A percentile compares a stretch with the other conserved stretches of the same genome.
Conservation (phyloP, 768 basidiomycete species). For the Mycena rebaudengoi region DNA sequence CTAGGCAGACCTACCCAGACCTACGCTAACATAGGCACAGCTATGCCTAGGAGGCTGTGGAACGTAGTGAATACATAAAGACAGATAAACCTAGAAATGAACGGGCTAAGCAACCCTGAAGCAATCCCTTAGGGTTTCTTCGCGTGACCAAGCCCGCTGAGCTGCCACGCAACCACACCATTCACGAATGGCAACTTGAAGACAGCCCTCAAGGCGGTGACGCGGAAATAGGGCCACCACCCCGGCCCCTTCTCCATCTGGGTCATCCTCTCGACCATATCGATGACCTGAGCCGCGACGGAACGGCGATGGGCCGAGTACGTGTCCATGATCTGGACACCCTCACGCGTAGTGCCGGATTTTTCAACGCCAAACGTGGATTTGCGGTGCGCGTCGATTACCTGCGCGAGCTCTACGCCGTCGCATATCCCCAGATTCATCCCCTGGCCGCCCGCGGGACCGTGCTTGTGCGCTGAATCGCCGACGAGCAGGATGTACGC, state of each 20-base stretch:
- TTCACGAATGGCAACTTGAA: constrained; percentile 28
- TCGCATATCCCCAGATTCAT: constrained; percentile 59
- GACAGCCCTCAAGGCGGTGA: constrained; percentile 3
- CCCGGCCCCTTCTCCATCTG: constrained; percentile 21
- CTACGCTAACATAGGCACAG: too few relatives aligned
- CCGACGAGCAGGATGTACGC: constrained; percentile 39
- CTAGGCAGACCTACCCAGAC: too few relatives aligned
- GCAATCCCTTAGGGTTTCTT: constrained; percentile 3
- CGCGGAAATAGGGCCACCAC: constrained; percentile 11
- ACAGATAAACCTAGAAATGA: too few relatives aligned
- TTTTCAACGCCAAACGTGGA: background rate
- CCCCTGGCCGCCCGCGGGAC: constrained; percentile 52
- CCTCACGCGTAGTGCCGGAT: constrained; percentile 20
- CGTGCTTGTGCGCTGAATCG: constrained; percentile 46
- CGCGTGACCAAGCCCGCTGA: constrained; percentile 40
- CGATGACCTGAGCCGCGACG: constrained; percentile 45
- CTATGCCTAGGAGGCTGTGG: too few relatives aligned
- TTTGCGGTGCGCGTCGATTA: constrained; percentile 37
- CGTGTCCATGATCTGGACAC: constrained; percentile 28
- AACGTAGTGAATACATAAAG: too few relatives aligned
- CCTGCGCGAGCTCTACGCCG: constrained; percentile 46
- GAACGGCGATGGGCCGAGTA: constrained; percentile 40
- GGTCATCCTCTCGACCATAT: constrained; percentile 38
- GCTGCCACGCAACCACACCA: constrained; percentile 32
- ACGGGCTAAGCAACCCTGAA: background rate